Conservation (phyloP, 129 eudicot genomes). For the Artemisia argyi region DNA sequence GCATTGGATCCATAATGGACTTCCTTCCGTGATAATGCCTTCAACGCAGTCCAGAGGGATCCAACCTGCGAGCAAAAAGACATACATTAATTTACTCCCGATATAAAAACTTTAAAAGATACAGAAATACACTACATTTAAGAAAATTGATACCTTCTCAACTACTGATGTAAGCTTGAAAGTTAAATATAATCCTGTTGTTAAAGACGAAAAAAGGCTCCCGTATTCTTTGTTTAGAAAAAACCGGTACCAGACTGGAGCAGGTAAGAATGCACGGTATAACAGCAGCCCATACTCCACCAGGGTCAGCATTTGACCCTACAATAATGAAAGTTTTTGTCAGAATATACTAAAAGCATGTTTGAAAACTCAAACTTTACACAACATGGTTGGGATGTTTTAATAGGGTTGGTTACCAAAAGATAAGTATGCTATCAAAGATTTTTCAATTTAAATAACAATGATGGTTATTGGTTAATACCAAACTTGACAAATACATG, state of each 20-base stretch:
- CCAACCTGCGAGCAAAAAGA: slow-evolving; percentile 39
- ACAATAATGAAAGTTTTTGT: slow-evolving; percentile 22
- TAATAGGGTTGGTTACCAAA: not conserved
- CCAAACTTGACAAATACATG: slow-evolving; percentile 3
- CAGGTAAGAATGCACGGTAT: slow-evolving; percentile 72
- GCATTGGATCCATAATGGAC: slow-evolving; percentile 71
- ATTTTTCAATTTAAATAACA: not conserved
- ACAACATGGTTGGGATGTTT: not conserved
- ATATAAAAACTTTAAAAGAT: not conserved
- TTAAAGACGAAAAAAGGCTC: slow-evolving; percentile 70
- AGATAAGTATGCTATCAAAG: slow-evolving; percentile 8
- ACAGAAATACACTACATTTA: not conserved
- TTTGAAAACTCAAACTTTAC: slow-evolving; percentile 8
- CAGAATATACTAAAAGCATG: slow-evolving; percentile 15
- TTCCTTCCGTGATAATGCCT: slow-evolving; percentile 66
- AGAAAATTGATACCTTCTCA: slow-evolving; percentile 48
- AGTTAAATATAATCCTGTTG: slow-evolving; percentile 62
- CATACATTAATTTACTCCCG: slow-evolving; percentile 4
- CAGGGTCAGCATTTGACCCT: slow-evolving; percentile 76
- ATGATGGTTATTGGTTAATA: not conserved
- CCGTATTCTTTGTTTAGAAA: slow-evolving; percentile 74
- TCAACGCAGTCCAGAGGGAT: slow-evolving; percentile 53
- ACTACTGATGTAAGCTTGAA: slow-evolving; percentile 73
- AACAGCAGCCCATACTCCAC: slow-evolving; percentile 56
- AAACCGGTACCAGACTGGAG: slow-evolving; percentile 78